Evolutionary conservation across 2,329 filamentous ascomycete genomes (phyloP).

Genomic region (Colletotrichum lentis): DNA sequence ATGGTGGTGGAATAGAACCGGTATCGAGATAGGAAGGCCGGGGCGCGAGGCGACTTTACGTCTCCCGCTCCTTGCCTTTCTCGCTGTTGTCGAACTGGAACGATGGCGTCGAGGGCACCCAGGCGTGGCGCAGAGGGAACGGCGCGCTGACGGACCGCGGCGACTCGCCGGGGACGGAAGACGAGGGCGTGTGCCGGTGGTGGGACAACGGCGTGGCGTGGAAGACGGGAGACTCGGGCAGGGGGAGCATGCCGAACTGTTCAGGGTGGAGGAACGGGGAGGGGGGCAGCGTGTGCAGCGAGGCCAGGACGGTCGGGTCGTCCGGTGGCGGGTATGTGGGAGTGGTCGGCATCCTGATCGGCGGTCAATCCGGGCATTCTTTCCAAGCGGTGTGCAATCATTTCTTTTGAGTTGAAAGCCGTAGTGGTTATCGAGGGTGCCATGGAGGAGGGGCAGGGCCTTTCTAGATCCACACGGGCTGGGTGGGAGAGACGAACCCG

Average conservation of each 20-base stretch:
- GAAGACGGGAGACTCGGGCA: slow-evolving; percentile 56
- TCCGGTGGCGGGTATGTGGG: slow-evolving; percentile 56
- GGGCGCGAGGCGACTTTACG: slow-evolving; percentile 47
- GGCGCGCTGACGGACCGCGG: slow-evolving; percentile 43
- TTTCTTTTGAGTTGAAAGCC: slow-evolving; percentile 46
- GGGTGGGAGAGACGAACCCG: slow-evolving; percentile 71
- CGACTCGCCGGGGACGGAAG: slow-evolving; percentile 39
- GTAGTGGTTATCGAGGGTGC: slow-evolving; percentile 48
- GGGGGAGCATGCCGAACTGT: slow-evolving; percentile 54
- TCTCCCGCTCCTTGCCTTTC: slow-evolving; percentile 41
- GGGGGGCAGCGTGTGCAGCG: slow-evolving; percentile 51
- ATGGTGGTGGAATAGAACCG: slow-evolving; percentile 39
- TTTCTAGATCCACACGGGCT: slow-evolving; percentile 67
- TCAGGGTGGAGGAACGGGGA: slow-evolving; percentile 57
- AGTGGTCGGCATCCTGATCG: slow-evolving; percentile 61
- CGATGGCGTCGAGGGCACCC: slow-evolving; percentile 18
- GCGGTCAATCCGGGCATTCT: slow-evolving; percentile 62
- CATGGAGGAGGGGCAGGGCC: slow-evolving; percentile 44
- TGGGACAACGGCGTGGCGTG: slow-evolving; percentile 45
- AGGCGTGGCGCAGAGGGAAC: slow-evolving; percentile 32
- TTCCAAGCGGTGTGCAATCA: slow-evolving; percentile 45
- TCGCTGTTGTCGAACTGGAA: slow-evolving; percentile 33
- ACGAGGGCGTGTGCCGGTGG: slow-evolving; percentile 49
- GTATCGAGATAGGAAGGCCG: slow-evolving; percentile 43
- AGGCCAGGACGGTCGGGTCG: slow-evolving; percentile 50